A percentile compares a stretch with the other conserved stretches of the same genome.
Evolutionary conservation across 495 filamentous ascomycete species (phyloP).

Genomic region (Aspergillus hancockii): DNA sequence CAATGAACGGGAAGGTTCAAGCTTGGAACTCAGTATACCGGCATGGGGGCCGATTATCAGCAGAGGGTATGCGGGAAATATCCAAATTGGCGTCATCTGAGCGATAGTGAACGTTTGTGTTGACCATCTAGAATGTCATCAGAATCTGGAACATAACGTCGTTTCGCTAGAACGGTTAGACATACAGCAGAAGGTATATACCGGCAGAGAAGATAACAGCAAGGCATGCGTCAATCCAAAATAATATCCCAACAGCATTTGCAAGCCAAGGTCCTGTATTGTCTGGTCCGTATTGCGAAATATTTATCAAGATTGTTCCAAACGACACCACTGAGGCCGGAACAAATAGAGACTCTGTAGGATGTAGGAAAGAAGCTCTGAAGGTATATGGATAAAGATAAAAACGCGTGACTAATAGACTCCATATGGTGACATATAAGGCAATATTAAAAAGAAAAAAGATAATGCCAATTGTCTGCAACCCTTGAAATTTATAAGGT

Average conservation of each 20-base stretch:
- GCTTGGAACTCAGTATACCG: conserved; percentile 57
- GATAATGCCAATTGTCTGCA: conserved; percentile 69
- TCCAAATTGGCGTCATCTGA: conserved; percentile 90
- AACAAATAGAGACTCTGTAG: conserved; percentile 78
- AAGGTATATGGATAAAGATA: conserved; percentile 71
- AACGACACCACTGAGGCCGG: conserved; percentile 70
- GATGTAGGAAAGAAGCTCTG: conserved; percentile 70
- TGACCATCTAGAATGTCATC: conserved; percentile 54
- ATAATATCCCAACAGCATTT: conserved; percentile 60
- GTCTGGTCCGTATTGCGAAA: conserved; percentile 74
- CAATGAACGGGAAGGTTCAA: conserved; percentile 49
- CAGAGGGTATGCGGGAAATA: conserved; percentile 86
- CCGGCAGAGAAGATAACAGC: conserved; percentile 64
- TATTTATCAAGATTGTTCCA: conserved; percentile 77
- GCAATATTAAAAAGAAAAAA: conserved; percentile 77
- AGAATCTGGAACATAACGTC: neutral
- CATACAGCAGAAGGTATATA: conserved; percentile 71
- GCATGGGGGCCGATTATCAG: conserved; percentile 78
- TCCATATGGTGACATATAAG: conserved; percentile 69
- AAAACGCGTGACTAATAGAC: conserved; percentile 69
- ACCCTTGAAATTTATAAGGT: conserved; percentile 66
- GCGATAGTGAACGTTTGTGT: conserved; percentile 77
- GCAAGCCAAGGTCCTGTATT: conserved; percentile 69
- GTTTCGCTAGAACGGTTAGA: neutral
- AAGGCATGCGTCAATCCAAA: conserved; percentile 71